Percentiles rank a stretch among this genome's conserved stretches.
These are phyloP conservation scores for Ziziphus jujuba DNA, from an alignment of 306 rosid genomes.

Conservation along the genomic window DNA sequence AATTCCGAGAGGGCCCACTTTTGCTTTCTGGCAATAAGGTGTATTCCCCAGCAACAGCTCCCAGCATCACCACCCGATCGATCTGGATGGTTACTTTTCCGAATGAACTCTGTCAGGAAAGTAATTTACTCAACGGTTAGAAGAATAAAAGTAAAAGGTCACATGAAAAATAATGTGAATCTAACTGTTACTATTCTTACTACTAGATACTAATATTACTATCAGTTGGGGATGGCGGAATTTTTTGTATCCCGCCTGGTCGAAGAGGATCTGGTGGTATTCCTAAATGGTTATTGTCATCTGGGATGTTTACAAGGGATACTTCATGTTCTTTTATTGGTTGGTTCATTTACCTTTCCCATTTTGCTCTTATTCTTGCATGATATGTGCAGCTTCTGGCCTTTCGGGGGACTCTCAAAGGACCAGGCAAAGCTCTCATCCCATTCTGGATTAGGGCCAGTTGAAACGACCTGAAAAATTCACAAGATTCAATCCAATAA, in stretches of 20 bases:
- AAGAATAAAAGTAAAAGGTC: neutral
- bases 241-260: too few species aligned
- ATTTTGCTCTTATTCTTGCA: slow-evolving; percentile 99
- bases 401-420: slow-evolving; percentile 99
- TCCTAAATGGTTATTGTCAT: too few species aligned
- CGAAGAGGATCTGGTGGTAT: too few species aligned
- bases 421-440: slow-evolving; percentile 95
- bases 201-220: neutral
- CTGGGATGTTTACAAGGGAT: too few species aligned
- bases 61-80: slow-evolving; percentile 95
- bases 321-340: neutral
- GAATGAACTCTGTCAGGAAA: slow-evolving; percentile 71
- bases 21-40: slow-evolving; percentile 88
- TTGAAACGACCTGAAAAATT: slow-evolving; percentile 76
- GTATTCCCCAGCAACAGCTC: slow-evolving; percentile 96
- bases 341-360: slow-evolving; percentile 70
- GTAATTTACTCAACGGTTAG: slow-evolving; percentile 4
- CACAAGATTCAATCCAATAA: slow-evolving; percentile 2
- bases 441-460: slow-evolving; percentile 97
- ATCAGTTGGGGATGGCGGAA: too few species aligned
- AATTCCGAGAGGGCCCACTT: slow-evolving; percentile 85
- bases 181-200: neutral
- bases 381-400: slow-evolving; percentile 96
- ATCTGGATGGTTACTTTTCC: slow-evolving; percentile 98
- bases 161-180: neutral